Conservation (phyloP, 2,329 filamentous ascomycete species). For the Exophiala spinifera region DNA sequence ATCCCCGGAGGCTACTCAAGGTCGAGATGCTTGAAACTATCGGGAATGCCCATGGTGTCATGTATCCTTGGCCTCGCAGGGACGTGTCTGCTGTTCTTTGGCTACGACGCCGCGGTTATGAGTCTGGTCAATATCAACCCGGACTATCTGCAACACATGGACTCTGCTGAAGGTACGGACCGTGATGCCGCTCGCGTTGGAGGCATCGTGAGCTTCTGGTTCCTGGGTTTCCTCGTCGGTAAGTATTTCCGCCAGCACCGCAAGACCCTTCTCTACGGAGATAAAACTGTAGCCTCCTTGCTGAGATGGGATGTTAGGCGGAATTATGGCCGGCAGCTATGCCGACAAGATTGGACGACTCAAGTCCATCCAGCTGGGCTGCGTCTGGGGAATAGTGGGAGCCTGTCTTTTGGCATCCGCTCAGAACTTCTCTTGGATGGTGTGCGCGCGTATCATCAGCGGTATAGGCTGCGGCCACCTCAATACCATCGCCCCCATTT, state of each 20-base stretch:
- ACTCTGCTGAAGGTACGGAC: constrained; percentile 20
- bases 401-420: constrained; percentile 28
- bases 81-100: constrained; percentile 5
- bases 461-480: constrained; percentile 33
- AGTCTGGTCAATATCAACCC: constrained; percentile 31
- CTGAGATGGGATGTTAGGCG: too few species aligned
- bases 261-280: too few species aligned
- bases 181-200: constrained; percentile 30
- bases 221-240: constrained; percentile 28
- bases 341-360: constrained; percentile 32
- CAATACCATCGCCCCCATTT: constrained; percentile 31
- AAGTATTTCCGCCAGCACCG: background rate
- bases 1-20: constrained; percentile 8
- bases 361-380: constrained; percentile 31
- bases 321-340: constrained; percentile 29
- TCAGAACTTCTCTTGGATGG: constrained; percentile 31
- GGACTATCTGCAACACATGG: constrained; percentile 30
- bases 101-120: constrained; percentile 30
- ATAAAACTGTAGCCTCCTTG: too few species aligned
- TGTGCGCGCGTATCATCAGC: constrained; percentile 29
- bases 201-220: constrained; percentile 32
- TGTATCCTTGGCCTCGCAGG: constrained; percentile 22
- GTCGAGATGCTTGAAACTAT: constrained; percentile 23
- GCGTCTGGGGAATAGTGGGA: constrained; percentile 30
- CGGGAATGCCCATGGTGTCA: constrained; percentile 27